Conservation (phyloP, 768 basidiomycete genomes). For the Kwoniella shandongensis region DNA sequence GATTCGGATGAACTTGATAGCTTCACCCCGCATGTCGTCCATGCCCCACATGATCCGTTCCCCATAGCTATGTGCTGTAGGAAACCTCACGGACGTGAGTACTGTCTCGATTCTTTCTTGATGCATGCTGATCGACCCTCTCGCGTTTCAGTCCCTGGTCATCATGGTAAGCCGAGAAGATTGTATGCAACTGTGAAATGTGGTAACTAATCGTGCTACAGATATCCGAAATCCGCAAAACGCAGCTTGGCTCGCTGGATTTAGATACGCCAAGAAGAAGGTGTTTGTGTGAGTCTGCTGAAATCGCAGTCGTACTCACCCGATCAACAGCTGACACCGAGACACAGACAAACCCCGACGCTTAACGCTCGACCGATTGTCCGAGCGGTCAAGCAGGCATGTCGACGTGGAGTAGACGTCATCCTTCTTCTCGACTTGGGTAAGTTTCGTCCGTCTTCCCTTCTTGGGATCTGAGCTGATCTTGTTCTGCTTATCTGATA, state of each 20-base stretch:
- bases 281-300: conserved; percentile 63
- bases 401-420: conserved; percentile 63
- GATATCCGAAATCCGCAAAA: conserved; percentile 64
- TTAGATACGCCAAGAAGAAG: conserved; percentile 62
- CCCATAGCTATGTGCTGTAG: conserved; percentile 70
- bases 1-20: conserved; percentile 58
- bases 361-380: conserved; percentile 68
- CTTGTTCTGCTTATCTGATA: neutral
- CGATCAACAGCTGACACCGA: conserved; percentile 4
- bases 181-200: neutral
- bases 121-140: neutral
- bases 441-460: conserved; percentile 33
- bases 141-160: conserved; percentile 56
- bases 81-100: conserved; percentile 61
- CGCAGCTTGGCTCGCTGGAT: conserved; percentile 66
- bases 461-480: too few species aligned
- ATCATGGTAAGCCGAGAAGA: conserved; percentile 35
- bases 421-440: conserved; percentile 65
- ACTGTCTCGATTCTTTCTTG: too few species aligned
- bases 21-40: conserved; percentile 65
- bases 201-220: too few species aligned
- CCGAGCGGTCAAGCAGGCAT: conserved; percentile 63
- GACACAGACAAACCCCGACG: conserved; percentile 65
- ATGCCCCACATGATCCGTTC: conserved; percentile 61
- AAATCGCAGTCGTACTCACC: too few species aligned